These are phyloP conservation scores for Blastomyces parvus DNA, from an alignment of 2,329 filamentous ascomycete species.

Conservation along the genomic window DNA sequence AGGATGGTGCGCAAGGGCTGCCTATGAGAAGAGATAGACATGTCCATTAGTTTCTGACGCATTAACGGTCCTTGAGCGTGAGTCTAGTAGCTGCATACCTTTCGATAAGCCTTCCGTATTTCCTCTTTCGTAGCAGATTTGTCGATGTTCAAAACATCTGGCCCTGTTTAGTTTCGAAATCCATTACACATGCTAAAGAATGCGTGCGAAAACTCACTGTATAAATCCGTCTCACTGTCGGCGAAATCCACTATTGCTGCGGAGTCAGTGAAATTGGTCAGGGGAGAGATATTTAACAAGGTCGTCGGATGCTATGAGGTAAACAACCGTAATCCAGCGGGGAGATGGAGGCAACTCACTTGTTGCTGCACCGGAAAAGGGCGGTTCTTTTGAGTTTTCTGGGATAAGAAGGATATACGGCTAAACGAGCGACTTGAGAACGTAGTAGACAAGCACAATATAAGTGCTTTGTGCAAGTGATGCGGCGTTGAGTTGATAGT, in stretches of 20 bases:
- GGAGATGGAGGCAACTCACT: background rate
- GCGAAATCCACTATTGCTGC: constrained; percentile 24
- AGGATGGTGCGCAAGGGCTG: constrained; percentile 79
- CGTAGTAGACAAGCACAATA: background rate
- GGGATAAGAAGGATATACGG: background rate
- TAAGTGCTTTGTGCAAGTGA: background rate
- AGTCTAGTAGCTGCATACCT: constrained; percentile 46
- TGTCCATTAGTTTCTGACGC: constrained; percentile 4
- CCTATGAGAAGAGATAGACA: constrained; percentile 41
- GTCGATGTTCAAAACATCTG: constrained; percentile 71
- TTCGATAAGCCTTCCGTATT: constrained; percentile 93
- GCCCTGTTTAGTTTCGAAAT: constrained; percentile 2
- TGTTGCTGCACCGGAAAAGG: background rate
- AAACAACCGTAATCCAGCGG: background rate
- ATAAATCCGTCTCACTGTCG: constrained; percentile 49
- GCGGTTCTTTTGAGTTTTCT: background rate
- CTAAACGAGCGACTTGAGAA: constrained; percentile 5
- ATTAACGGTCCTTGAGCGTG: background rate
- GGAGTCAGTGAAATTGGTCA: constrained; percentile 1
- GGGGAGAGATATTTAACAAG: background rate
- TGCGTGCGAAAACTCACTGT: constrained; percentile 48
- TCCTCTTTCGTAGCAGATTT: constrained; percentile 64
- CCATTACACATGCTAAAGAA: background rate
- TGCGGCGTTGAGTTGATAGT: background rate
- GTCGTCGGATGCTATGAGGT: background rate